phyloP scores from a whole-genome alignment of 305 asterid genomes.

The Solanum hybrid region DNA sequence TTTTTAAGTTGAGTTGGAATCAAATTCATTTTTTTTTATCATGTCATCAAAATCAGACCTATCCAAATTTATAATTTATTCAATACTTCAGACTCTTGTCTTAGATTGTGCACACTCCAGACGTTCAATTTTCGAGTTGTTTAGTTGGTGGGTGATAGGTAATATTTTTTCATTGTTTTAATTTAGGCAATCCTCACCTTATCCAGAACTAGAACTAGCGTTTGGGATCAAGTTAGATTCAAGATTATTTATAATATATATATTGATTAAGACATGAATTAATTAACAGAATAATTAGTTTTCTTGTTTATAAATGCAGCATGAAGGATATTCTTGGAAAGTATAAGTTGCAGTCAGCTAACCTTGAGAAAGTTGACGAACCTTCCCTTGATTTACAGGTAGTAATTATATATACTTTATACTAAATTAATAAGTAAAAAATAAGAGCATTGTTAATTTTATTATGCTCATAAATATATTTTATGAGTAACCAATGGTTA shows the following conservation, averaged over 20 bases:
- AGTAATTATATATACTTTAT: not conserved
- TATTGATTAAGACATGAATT: not conserved
- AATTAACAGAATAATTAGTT: not conserved
- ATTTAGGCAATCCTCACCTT: not conserved
- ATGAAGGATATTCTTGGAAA: slow-evolving; percentile 27
- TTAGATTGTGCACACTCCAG: not conserved
- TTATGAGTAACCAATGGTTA: not conserved
- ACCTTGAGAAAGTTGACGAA: slow-evolving; percentile 9
- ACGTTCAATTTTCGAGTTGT: not conserved
- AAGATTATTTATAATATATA: not conserved
- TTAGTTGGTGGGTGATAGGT: not conserved
- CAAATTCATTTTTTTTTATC: too few relatives aligned
- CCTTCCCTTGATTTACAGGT: slow-evolving; percentile 35
- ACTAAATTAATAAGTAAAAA: not conserved
- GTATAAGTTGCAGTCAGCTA: slow-evolving; percentile 19
- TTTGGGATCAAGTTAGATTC: not conserved
- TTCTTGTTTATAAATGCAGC: slow-evolving; percentile 13
- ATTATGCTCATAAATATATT: not conserved
- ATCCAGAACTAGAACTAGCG: too few relatives aligned
- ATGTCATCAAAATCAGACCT: not conserved
- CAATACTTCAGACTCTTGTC: accelerated
- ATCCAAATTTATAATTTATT: not conserved
- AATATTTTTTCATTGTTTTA: too few relatives aligned
- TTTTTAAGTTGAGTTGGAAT: not conserved
- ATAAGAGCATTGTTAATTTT: not conserved